Conservation (phyloP, 306 rosid genomes). For the Castanea crenata region DNA sequence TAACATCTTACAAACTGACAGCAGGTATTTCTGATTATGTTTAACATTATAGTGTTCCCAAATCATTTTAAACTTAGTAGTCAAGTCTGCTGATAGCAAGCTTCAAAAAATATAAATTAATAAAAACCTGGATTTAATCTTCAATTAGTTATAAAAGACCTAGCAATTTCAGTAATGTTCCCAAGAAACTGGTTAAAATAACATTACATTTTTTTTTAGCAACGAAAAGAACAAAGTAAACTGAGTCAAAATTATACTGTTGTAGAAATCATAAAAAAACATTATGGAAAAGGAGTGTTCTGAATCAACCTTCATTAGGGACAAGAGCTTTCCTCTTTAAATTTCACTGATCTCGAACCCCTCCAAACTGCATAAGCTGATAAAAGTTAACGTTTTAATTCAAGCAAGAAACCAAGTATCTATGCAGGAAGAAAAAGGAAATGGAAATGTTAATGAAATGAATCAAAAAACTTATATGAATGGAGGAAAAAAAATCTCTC, state of each 20-base stretch:
- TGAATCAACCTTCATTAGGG: slow-evolving; percentile 29
- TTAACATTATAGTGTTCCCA: background rate
- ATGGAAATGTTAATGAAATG: background rate
- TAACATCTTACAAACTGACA: background rate
- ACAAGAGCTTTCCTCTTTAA: slow-evolving; percentile 26
- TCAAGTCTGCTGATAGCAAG: background rate
- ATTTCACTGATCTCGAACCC: slow-evolving; percentile 19
- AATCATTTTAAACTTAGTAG: background rate
- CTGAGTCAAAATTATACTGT: background rate
- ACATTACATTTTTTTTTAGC: slow-evolving; percentile 2
- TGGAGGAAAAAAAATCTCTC: background rate
- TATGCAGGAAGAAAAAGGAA: background rate
- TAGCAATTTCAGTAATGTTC: background rate
- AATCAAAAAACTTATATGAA: background rate
- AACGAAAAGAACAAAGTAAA: slow-evolving; percentile 1
- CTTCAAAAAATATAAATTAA: background rate
- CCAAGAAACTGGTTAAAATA: background rate
- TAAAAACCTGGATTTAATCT: background rate
- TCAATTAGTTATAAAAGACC: background rate
- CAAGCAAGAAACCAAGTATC: background rate
- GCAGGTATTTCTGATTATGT: background rate
- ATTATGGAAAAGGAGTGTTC: slow-evolving; percentile 19
- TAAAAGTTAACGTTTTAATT: background rate
- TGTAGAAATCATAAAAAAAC: slow-evolving; percentile 9
- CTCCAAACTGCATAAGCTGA: background rate